Percentiles rank a stretch among this genome's conserved stretches.
Conservation (phyloP, 768 basidiomycete genomes). For the Imleria badia region DNA sequence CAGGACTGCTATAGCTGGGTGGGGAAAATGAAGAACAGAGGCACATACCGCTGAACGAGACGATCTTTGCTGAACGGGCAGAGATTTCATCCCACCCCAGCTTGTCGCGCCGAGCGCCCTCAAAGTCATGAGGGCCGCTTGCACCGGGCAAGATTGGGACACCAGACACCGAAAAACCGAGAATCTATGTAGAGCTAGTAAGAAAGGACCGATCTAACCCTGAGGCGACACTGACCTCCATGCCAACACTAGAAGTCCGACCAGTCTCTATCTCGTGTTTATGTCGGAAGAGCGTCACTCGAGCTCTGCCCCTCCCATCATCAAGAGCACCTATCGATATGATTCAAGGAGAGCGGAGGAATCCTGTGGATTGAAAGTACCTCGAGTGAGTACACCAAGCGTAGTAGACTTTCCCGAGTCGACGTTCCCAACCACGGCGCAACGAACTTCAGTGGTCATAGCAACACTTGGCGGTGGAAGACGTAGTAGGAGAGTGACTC, state of each 20-base stretch:
- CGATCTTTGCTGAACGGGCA: conserved; percentile 82
- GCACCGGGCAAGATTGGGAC: conserved; percentile 74
- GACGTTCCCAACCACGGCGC: conserved; percentile 95
- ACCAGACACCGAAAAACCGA: conserved; percentile 82
- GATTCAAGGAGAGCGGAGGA: conserved; percentile 13
- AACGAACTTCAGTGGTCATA: conserved; percentile 86
- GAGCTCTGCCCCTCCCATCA: conserved; percentile 78
- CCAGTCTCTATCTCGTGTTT: conserved; percentile 98
- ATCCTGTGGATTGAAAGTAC: conserved; percentile 37
- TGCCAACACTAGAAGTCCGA: conserved; percentile 92
- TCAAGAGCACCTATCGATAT: conserved; percentile 61
- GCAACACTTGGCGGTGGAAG: conserved; percentile 76
- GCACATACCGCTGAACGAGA: conserved; percentile 80
- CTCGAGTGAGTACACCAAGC: conserved; percentile 92
- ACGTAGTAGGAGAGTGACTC: conserved; percentile 63
- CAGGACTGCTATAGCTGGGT: neutral
- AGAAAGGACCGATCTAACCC: neutral
- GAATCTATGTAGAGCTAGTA: conserved; percentile 51
- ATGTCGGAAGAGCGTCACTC: conserved; percentile 90
- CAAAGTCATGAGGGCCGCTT: conserved; percentile 54
- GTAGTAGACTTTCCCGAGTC: conserved; percentile 95
- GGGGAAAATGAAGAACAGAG: neutral
- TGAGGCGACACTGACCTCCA: conserved; percentile 69
- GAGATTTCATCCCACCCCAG: conserved; percentile 97
- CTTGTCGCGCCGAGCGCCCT: conserved; percentile 76